These are phyloP conservation scores for Aspergillus wentii DNA, from an alignment of 495 filamentous ascomycete species.

Conservation along the genomic window DNA sequence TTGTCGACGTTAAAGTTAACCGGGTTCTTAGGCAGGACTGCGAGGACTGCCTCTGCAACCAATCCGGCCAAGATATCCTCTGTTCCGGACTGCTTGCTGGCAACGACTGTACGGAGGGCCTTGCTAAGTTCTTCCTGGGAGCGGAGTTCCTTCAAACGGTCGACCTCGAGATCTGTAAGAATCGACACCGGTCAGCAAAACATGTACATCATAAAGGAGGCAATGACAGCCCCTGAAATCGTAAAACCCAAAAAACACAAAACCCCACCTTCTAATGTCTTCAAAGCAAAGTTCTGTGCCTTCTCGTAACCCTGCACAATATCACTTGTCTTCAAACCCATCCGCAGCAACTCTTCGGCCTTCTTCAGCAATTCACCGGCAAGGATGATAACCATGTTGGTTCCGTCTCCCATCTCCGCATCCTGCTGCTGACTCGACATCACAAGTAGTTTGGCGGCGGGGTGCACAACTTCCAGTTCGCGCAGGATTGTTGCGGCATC, in stretches of 20 bases:
- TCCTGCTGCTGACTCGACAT: conserved; percentile 99
- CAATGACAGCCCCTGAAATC: conserved; percentile 9
- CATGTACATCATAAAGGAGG: neutral
- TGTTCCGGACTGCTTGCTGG: conserved; percentile 91
- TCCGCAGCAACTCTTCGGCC: conserved; percentile 89
- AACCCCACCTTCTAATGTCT: conserved; percentile 67
- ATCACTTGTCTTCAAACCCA: conserved; percentile 96
- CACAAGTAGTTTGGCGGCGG: conserved; percentile 95
- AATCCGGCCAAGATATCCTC: conserved; percentile 82
- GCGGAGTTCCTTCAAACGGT: conserved; percentile 80
- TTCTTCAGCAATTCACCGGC: conserved; percentile 96
- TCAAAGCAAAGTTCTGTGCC: conserved; percentile 81
- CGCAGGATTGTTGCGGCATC: conserved; percentile 96
- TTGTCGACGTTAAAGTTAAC: conserved; percentile 99
- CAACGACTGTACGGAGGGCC: conserved; percentile 91
- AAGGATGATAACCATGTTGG: conserved; percentile 93
- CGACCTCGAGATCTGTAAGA: conserved; percentile 70
- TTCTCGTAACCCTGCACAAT: conserved; percentile 94
- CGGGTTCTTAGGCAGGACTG: conserved; percentile 96
- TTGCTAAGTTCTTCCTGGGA: conserved; percentile 81
- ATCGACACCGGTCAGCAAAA: conserved; percentile 5
- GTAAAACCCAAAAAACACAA: neutral
- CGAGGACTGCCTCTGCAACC: conserved; percentile 89
- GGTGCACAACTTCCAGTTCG: conserved; percentile 97
- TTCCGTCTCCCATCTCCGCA: conserved; percentile 97